Percentiles rank a stretch among this genome's conserved stretches.
These are phyloP conservation scores for Balamuthia mandrillaris DNA, from an alignment of 208 protist species.

Conservation along the genomic window DNA sequence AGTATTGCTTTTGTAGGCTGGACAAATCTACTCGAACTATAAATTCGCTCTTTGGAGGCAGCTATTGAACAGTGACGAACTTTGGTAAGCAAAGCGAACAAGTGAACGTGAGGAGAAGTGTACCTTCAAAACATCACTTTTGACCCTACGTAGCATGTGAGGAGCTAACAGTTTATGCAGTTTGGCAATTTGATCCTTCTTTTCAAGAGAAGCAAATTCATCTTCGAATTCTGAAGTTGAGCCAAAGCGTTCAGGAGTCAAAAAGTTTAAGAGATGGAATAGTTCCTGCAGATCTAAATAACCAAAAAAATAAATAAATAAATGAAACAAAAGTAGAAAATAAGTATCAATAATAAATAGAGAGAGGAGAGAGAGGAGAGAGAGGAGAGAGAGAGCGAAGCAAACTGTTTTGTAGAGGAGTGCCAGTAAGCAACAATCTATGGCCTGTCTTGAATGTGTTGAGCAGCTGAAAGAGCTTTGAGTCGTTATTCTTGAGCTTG, in stretches of 20 bases:
- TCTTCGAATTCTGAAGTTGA: conserved; percentile 23
- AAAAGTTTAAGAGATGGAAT: neutral
- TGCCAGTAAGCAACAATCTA: conserved; percentile 46
- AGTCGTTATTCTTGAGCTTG: conserved; percentile 64
- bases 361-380: no score
- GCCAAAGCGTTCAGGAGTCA: neutral
- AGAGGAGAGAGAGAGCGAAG: no score
- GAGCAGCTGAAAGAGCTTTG: conserved; percentile 3
- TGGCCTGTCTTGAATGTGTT: conserved; percentile 28
- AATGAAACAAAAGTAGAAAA: no score
- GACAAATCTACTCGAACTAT: conserved; percentile 63
- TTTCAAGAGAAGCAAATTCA: conserved; percentile 19
- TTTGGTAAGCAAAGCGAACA: neutral
- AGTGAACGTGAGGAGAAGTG: neutral
- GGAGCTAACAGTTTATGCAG: conserved; percentile 56
- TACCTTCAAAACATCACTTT: conserved; percentile 75
- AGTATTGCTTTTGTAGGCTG: conserved; percentile 75
- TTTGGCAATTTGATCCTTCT: conserved; percentile 32
- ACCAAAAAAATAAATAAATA: conserved; percentile 24
- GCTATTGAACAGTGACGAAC: conserved; percentile 38
- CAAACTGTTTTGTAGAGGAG: conserved; percentile 88
- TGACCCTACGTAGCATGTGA: conserved; percentile 71
- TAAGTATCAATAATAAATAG: no score
- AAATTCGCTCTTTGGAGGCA: conserved; percentile 66
- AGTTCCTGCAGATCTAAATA: neutral